Conservation (phyloP, 2,329 filamentous ascomycete genomes). For the Penicillium decumbens region DNA sequence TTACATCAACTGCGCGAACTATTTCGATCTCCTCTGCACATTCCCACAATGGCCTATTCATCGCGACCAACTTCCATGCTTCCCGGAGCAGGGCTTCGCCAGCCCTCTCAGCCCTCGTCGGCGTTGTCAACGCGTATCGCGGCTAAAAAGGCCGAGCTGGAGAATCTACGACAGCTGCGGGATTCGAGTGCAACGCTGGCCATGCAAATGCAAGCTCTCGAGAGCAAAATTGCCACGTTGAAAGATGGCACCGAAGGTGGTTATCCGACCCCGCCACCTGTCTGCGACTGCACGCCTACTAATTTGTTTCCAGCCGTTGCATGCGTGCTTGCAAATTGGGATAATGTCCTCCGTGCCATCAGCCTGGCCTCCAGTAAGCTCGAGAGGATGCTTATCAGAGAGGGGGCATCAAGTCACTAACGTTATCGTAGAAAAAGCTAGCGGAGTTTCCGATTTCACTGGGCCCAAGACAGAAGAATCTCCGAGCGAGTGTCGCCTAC, state of each 20-base stretch:
- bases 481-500: slow-evolving; percentile 58
- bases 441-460: slow-evolving; percentile 16
- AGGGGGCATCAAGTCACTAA: slow-evolving; percentile 2
- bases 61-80: slow-evolving; percentile 35
- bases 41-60: slow-evolving; percentile 33
- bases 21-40: neutral
- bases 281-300: slow-evolving; percentile 3
- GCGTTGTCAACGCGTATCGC: slow-evolving; percentile 58
- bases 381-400: slow-evolving; percentile 11
- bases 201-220: slow-evolving; percentile 59
- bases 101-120: slow-evolving; percentile 49
- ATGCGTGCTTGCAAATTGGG: slow-evolving; percentile 64
- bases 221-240: slow-evolving; percentile 57
- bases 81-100: slow-evolving; percentile 23
- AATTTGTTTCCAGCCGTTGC: slow-evolving; percentile 50
- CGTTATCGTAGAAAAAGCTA: slow-evolving; percentile 25
- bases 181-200: slow-evolving; percentile 59
- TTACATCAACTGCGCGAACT: neutral
- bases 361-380: slow-evolving; percentile 60
- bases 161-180: slow-evolving; percentile 58
- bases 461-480: slow-evolving; percentile 52
- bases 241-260: slow-evolving; percentile 59
- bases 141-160: slow-evolving; percentile 60
- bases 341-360: slow-evolving; percentile 60
- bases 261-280: neutral